phyloP scores from a whole-genome alignment of 2,329 filamentous ascomycete genomes.

The Endoconidiophora polonica region DNA sequence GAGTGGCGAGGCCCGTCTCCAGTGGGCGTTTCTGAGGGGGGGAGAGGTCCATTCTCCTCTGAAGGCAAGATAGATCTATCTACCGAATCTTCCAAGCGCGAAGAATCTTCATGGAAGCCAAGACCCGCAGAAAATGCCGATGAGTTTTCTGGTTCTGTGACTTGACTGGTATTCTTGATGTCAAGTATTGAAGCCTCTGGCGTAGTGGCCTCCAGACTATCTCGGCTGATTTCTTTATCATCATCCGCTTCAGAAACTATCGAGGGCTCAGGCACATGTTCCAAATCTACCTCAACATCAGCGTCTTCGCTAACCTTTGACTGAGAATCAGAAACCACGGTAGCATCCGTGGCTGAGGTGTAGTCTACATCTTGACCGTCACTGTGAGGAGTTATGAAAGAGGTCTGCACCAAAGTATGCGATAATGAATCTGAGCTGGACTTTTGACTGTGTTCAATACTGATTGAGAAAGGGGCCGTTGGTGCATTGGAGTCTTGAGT shows the following conservation, averaged over 20 bases:
- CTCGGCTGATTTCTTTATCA: constrained; percentile 8
- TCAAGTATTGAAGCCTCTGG: constrained; percentile 10
- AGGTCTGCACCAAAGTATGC: not conserved
- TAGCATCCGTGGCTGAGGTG: not conserved
- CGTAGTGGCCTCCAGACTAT: constrained; percentile 8
- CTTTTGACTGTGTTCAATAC: too few relatives aligned
- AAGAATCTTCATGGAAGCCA: constrained; percentile 7
- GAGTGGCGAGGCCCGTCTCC: not conserved
- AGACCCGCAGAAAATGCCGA: constrained; percentile 12
- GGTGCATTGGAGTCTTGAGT: too few relatives aligned
- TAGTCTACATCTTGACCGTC: not conserved
- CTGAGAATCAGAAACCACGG: not conserved
- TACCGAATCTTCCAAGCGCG: constrained; percentile 2
- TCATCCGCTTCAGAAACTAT: constrained; percentile 13
- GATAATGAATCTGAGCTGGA: not conserved
- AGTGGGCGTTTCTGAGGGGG: not conserved
- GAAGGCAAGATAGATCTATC: not conserved
- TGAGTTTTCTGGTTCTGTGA: constrained; percentile 12
- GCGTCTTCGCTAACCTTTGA: not conserved
- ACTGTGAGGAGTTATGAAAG: too few relatives aligned
- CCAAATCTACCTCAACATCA: constrained; percentile 5
- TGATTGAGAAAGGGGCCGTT: too few relatives aligned
- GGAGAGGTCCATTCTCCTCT: too few relatives aligned
- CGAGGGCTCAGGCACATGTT: constrained; percentile 12
- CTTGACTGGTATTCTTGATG: constrained; percentile 11